A percentile compares a stretch with the other conserved stretches of the same genome.
phyloP scores from a whole-genome alignment of 306 rosid species.

The Geum urbanum region DNA sequence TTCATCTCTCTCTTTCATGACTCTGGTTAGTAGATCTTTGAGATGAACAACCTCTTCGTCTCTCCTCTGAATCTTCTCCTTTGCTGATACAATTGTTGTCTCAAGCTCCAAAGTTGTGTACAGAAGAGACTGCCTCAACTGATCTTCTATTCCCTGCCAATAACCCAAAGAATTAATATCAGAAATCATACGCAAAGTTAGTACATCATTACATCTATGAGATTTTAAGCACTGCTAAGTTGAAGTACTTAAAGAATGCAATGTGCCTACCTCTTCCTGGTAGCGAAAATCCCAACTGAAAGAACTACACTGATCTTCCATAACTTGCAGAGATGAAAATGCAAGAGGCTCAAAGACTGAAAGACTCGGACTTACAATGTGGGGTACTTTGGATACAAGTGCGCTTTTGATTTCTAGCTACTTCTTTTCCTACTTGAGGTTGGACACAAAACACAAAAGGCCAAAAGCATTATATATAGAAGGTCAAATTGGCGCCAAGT shows the following conservation, averaged over 20 bases:
- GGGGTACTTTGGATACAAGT: background rate
- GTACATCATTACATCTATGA: no score
- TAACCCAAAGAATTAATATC: constrained; percentile 9
- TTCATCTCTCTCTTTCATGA: constrained; percentile 67
- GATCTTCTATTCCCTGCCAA: constrained; percentile 61
- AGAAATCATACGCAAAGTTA: background rate
- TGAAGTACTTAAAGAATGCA: background rate
- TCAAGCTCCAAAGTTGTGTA: constrained; percentile 67
- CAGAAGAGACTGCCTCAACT: constrained; percentile 50
- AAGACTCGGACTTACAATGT: background rate
- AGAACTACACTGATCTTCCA: constrained; percentile 68
- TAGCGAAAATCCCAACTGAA: constrained; percentile 55
- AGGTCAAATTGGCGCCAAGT: constrained; percentile 15
- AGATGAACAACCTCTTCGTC: constrained; percentile 54
- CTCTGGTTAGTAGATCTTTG: constrained; percentile 45
- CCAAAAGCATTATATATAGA: constrained; percentile 33
- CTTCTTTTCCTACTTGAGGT: constrained; percentile 32
- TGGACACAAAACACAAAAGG: constrained; percentile 42
- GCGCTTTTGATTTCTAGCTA: constrained; percentile 12
- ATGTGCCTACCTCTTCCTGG: constrained; percentile 47
- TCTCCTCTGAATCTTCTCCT: constrained; percentile 54
- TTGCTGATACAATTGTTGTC: constrained; percentile 60
- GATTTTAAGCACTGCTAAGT: background rate
- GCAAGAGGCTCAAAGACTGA: constrained; percentile 6
- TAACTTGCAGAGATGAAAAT: constrained; percentile 23